A percentile compares a stretch with the other conserved stretches of the same genome.
phyloP scores from a whole-genome alignment of 1,139 yeast genomes.

The Kurtzmaniella quercitrusa region DNA sequence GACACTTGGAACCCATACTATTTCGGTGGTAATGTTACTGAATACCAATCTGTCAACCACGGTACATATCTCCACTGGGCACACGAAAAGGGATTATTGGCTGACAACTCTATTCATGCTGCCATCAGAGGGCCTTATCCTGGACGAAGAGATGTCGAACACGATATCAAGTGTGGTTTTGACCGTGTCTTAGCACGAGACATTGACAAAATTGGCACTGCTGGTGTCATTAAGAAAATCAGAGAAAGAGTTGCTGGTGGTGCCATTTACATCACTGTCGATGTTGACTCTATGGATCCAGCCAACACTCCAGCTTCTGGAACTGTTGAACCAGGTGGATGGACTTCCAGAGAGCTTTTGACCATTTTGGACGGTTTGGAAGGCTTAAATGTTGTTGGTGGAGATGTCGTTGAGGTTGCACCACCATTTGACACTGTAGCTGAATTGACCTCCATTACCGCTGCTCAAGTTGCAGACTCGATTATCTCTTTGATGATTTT shows the following conservation, averaged over 20 bases:
- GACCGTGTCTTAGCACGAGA: constrained; percentile 13
- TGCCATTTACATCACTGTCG: constrained; percentile 13
- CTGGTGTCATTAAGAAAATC: constrained; percentile 12
- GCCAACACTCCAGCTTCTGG: constrained; percentile 13
- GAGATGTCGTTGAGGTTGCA: constrained; percentile 14
- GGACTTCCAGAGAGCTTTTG: constrained; percentile 13
- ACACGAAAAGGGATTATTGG: constrained; percentile 14
- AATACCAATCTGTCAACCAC: constrained; percentile 12
- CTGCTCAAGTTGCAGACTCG: constrained; percentile 12
- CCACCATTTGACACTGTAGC: constrained; percentile 13
- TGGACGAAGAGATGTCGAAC: constrained; percentile 15
- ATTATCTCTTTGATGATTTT: constrained; percentile 12
- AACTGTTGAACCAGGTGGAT: constrained; percentile 16
- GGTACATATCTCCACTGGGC: constrained; percentile 15
- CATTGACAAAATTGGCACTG: constrained; percentile 13
- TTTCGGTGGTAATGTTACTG: constrained; percentile 12
- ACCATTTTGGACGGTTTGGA: constrained; percentile 13
- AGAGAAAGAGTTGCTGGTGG: constrained; percentile 11
- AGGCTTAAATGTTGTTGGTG: constrained; percentile 13
- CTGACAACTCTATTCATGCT: constrained; percentile 24
- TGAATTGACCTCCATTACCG: constrained; percentile 12
- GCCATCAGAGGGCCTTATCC: constrained; percentile 34
- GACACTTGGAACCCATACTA: constrained; percentile 15
- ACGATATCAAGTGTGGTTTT: constrained; percentile 13
- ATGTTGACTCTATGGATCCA: constrained; percentile 14